phyloP scores from a whole-genome alignment of 139 green algal species.

The Chlamydomonas sphaeroides region DNA sequence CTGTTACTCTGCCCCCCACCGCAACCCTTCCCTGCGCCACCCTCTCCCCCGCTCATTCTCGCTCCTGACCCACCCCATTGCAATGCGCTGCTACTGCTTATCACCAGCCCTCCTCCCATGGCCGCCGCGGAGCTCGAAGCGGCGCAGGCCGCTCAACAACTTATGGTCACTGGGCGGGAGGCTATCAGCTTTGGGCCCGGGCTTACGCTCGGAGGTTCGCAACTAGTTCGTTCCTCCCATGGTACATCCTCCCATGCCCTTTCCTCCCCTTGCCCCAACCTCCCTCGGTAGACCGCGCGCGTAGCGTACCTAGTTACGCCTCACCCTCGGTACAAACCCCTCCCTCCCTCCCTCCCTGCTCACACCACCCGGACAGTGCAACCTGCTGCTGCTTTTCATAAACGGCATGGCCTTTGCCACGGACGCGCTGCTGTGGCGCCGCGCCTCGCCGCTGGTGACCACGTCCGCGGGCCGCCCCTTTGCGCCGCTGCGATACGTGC shows the following conservation, averaged over 20 bases:
- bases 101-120: too few species aligned
- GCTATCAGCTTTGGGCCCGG: too few species aligned
- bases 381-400: conserved; percentile 60
- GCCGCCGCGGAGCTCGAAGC: too few species aligned
- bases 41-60: background rate
- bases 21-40: too few species aligned
- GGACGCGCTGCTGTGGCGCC: conserved; percentile 40
- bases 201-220: too few species aligned
- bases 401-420: conserved; percentile 55
- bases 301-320: background rate
- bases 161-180: too few species aligned
- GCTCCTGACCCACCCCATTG: too few species aligned
- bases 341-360: background rate
- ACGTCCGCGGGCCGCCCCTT: conserved; percentile 2
- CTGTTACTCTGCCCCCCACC: background rate
- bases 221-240: background rate
- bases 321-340: background rate
- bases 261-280: background rate
- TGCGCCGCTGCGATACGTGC: conserved; percentile 60
- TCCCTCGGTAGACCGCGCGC: background rate
- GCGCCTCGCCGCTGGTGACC: conserved; percentile 2
- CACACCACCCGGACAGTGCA: conserved; percentile 28
- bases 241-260: background rate
- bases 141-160: too few species aligned
- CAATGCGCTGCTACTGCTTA: too few species aligned